Percentiles rank a stretch among this genome's conserved stretches.
phyloP scores from a whole-genome alignment of 345 rosid species.

The Acer campestre region DNA sequence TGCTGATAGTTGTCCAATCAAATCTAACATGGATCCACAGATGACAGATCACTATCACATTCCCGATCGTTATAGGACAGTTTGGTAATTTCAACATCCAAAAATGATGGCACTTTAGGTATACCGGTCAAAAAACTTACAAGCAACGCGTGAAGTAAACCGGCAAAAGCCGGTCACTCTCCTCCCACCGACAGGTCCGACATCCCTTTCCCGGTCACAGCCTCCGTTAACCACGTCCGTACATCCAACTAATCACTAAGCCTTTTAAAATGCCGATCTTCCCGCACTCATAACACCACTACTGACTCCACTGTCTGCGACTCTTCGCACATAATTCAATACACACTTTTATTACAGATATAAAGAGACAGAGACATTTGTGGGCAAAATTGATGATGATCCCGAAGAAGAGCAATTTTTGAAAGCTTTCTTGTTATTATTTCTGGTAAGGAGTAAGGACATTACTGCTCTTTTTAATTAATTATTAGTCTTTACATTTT shows the following conservation, averaged over 20 bases:
- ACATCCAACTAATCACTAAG: background rate
- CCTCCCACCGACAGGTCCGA: background rate
- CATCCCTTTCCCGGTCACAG: background rate
- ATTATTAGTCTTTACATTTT: background rate
- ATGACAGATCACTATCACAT: background rate
- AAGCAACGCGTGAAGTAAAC: constrained; percentile 25
- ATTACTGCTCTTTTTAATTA: background rate
- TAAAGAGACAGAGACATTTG: background rate
- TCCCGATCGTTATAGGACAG: background rate
- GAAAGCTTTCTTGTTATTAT: background rate
- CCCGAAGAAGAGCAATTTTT: constrained; percentile 1
- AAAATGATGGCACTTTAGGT: constrained; percentile 32
- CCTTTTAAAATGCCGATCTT: constrained; percentile 31
- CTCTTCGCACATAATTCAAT: background rate
- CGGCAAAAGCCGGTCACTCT: constrained; percentile 3
- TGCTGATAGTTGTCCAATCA: too few relatives aligned
- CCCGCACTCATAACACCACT: constrained; percentile 20
- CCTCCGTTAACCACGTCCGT: background rate
- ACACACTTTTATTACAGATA: background rate
- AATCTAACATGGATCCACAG: too few relatives aligned
- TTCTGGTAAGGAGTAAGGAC: background rate
- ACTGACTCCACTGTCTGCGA: background rate
- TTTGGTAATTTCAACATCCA: constrained; percentile 12
- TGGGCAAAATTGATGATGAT: background rate
- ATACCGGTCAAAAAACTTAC: constrained; percentile 20